A percentile compares a stretch with the other conserved stretches of the same genome.
Evolutionary conservation across 1,284 basidiomycete species (phyloP).

Genomic region (Ganoderma meredithae): DNA sequence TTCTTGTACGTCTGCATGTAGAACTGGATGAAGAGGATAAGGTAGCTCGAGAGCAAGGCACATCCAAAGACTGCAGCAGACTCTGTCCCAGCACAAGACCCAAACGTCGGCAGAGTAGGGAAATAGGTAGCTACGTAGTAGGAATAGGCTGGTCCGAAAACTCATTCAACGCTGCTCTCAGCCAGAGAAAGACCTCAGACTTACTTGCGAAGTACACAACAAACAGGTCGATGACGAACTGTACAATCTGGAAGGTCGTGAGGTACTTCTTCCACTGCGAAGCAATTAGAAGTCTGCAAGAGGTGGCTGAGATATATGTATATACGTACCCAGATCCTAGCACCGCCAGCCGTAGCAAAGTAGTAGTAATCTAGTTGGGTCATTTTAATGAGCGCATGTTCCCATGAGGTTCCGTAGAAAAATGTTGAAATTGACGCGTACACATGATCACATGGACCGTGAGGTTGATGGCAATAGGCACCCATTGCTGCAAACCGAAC

Average conservation of each 20-base stretch:
- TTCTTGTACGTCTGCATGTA: constrained; percentile 87
- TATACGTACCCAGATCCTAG: constrained; percentile 87
- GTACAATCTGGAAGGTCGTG: constrained; percentile 94
- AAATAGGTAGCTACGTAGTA: constrained; percentile 80
- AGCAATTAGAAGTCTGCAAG: constrained; percentile 12
- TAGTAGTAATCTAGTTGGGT: constrained; percentile 88
- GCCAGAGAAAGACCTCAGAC: constrained; percentile 45
- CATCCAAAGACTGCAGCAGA: constrained; percentile 91
- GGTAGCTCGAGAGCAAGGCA: constrained; percentile 87
- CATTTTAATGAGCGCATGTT: neutral
- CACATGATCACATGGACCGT: constrained; percentile 98
- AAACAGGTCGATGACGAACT: constrained; percentile 92
- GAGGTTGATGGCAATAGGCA: constrained; percentile 93
- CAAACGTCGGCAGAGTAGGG: constrained; percentile 69
- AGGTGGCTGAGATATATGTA: neutral
- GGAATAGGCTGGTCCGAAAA: constrained; percentile 70
- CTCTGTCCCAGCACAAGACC: constrained; percentile 91
- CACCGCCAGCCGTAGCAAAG: constrained; percentile 94
- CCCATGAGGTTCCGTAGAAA: neutral
- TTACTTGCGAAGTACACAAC: constrained; percentile 93
- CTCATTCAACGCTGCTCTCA: constrained; percentile 21
- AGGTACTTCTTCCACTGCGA: constrained; percentile 95
- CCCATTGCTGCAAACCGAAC: constrained; percentile 81
- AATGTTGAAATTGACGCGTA: constrained; percentile 50
- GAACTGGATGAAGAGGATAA: constrained; percentile 92